Base-by-base conservation (phyloP, 2,329 filamentous ascomycete species). In the Botrytis paeoniae region DNA sequence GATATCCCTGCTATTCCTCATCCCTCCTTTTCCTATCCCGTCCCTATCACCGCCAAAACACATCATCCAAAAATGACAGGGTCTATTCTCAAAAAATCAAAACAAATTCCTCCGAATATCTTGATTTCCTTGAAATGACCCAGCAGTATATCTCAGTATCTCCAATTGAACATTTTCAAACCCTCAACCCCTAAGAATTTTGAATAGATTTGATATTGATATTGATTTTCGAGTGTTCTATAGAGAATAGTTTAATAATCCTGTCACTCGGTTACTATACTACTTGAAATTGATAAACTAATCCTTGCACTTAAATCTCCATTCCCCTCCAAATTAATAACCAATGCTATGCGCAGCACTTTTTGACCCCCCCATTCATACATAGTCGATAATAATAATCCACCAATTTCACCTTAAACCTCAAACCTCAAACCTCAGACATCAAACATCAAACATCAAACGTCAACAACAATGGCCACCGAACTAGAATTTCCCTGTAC, bases 401-500 rank as follows among this genome's bases (percentile, higher is more conserved):
- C 45, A 54, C 32, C 43, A 18, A 10, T 25, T 10, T 12, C 25
- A 29, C 25, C 29, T 25, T 37, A n/a, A 65, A 43, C 4, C 29
- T 25, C 51, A n/a, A 65, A 43, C 4, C 29, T 25, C 51, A n/a
- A 65, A 43, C 16, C 41, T 16, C 39, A 41, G 4, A 35, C 4
- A 16, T 39, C 10, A 39, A 39, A 16, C 25, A 8, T 25, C 37
- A n/a, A 65, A 43, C n/a, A 8, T 10, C 51, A 29, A 71, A 54
- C 16, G 41, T 37, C 16, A 51, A 18, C 51, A 69, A 70, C 12
- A 18, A 72, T 72, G 70, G 18, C 70, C 22, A 61, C 59, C 37
- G 85, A 87, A 76, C 77, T 84, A 65, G 84, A 85, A 25, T 92
- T 91, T 78, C 89, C 90, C 69, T 92, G 89, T 82, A 86, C 87